These are phyloP conservation scores for Fusarium camptoceras DNA, from an alignment of 2,329 filamentous ascomycete genomes.

Conservation along the genomic window DNA sequence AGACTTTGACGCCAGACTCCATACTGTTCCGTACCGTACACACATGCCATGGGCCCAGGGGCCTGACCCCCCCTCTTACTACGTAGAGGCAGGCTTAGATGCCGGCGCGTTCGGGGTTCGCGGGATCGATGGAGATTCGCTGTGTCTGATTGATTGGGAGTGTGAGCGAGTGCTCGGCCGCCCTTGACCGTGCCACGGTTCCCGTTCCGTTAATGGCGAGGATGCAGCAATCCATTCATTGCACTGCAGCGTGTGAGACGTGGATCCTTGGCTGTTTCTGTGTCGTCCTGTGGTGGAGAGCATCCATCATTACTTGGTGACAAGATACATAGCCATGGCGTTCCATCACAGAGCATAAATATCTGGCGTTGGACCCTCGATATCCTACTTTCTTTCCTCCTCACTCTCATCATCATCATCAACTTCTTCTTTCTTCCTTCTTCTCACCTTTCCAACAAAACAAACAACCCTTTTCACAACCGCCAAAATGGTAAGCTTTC, in stretches of 20 bases:
- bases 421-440: slow-evolving; percentile 32
- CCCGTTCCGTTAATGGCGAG: slow-evolving; percentile 34
- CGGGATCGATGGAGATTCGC: slow-evolving; percentile 46
- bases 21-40: slow-evolving; percentile 20
- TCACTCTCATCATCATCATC: slow-evolving; percentile 39
- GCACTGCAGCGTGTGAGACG: slow-evolving; percentile 36
- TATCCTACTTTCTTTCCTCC: slow-evolving; percentile 22
- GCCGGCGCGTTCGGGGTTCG: slow-evolving; percentile 45
- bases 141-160: slow-evolving; percentile 6
- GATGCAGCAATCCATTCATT: slow-evolving; percentile 11
- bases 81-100: slow-evolving; percentile 23
- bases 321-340: slow-evolving; percentile 27
- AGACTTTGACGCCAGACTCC: slow-evolving; percentile 22
- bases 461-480: slow-evolving; percentile 33
- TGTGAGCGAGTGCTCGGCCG: slow-evolving; percentile 14
- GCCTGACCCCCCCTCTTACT: slow-evolving; percentile 2
- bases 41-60: background rate
- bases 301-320: slow-evolving; percentile 28
- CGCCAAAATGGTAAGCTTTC: slow-evolving; percentile 47
- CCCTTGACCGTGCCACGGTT: slow-evolving; percentile 32
- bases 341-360: slow-evolving; percentile 44
- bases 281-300: slow-evolving; percentile 23
- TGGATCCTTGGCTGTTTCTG: slow-evolving; percentile 39
- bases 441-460: slow-evolving; percentile 29
- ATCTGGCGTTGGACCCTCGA: slow-evolving; percentile 38